These are phyloP conservation scores for Candida sanyaensis DNA, from an alignment of 1,139 yeast genomes.

Conservation along the genomic window DNA sequence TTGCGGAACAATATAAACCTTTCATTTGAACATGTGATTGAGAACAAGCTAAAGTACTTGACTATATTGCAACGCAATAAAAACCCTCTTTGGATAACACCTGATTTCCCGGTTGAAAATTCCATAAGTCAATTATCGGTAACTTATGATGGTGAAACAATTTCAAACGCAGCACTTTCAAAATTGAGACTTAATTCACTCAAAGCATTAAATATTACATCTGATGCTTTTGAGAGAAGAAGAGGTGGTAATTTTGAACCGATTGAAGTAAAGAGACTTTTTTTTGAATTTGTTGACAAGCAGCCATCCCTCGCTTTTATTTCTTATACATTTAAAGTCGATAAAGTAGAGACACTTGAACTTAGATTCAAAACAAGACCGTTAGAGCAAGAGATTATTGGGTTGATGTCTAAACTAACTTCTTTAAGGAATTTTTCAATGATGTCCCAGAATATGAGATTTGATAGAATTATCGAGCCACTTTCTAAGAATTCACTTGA, in stretches of 20 bases:
- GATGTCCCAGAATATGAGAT: slow-evolving; percentile 7
- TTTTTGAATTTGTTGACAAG: slow-evolving; percentile 5
- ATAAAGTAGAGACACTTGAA: slow-evolving; percentile 2
- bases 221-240: not conserved
- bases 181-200: not conserved
- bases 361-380: slow-evolving; percentile 6
- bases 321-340: not conserved
- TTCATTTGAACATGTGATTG: slow-evolving; percentile 1
- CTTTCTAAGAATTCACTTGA: not conserved
- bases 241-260: not conserved
- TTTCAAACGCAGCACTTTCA: not conserved
- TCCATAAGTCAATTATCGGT: not conserved
- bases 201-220: not conserved
- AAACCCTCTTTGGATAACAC: not conserved
- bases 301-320: not conserved
- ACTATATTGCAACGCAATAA: slow-evolving; percentile 1
- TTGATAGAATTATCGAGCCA: slow-evolving; percentile 3
- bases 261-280: slow-evolving; percentile 1
- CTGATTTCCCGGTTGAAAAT: not conserved
- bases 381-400: not conserved
- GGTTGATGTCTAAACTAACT: not conserved
- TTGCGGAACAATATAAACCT: not conserved
- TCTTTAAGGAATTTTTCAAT: slow-evolving; percentile 7
- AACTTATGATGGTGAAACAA: not conserved
- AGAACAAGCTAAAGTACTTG: not conserved